Evolutionary conservation across 176 grass and related monocot genomes (phyloP).

Genomic region (Bonia amplexicaulis): DNA sequence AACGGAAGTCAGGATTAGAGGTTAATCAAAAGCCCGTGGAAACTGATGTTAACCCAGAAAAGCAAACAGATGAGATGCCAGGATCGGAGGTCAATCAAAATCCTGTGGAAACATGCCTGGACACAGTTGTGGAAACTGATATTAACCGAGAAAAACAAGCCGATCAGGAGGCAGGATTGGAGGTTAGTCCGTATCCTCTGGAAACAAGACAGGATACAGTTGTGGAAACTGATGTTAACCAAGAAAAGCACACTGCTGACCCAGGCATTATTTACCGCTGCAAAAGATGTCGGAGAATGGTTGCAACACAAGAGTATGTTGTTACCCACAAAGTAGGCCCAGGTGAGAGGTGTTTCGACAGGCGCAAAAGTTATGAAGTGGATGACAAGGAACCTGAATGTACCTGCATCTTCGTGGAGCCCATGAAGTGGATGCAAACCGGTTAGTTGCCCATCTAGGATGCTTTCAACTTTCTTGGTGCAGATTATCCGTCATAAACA

Average conservation of each 20-base stretch:
- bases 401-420: slow-evolving; percentile 70
- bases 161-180: neutral
- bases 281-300: slow-evolving; percentile 71
- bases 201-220: neutral
- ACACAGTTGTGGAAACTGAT: slow-evolving; percentile 18
- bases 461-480: neutral
- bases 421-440: slow-evolving; percentile 91
- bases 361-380: slow-evolving; percentile 27
- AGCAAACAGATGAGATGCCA: neutral
- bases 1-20: neutral
- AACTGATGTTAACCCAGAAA: slow-evolving; percentile 14
- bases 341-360: slow-evolving; percentile 48
- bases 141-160: slow-evolving; percentile 17
- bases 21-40: neutral
- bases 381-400: slow-evolving; percentile 50
- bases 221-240: slow-evolving; percentile 28
- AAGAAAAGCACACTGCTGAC: slow-evolving; percentile 19
- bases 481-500: neutral
- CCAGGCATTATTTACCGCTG: slow-evolving; percentile 63
- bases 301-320: slow-evolving; percentile 64
- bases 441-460: slow-evolving; percentile 28
- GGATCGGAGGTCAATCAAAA: slow-evolving; percentile 2
- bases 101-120: slow-evolving; percentile 13
- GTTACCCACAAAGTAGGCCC: slow-evolving; percentile 58
- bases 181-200: neutral